Evolutionary conservation across 2,329 filamentous ascomycete genomes (phyloP), one percentile per base, ranked within the genome.

Genomic region (Cephalotrichum gorgonifer): DNA sequence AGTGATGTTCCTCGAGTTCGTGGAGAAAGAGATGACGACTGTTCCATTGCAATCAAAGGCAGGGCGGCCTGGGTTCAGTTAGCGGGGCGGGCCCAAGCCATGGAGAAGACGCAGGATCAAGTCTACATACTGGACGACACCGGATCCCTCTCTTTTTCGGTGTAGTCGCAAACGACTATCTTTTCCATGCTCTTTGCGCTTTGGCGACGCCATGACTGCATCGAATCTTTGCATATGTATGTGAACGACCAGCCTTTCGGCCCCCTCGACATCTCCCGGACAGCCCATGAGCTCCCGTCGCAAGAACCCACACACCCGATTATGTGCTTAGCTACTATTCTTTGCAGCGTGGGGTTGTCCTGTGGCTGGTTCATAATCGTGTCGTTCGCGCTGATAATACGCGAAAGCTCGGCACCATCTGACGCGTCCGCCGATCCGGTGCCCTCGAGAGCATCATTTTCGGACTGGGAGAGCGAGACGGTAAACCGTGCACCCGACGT

Each of bases 31-130:
- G 41, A 81, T 66, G 2, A 61, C 66, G 17, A 80, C 58, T 1
- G 65, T 64, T 17, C 78, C 78, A 33, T 73, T 69, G 51, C 78
- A 81, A 55, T 81, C 76, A 53, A 79, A 81, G 0, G 77, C 77
- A 47, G 78, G 78, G 14, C 78, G 74, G 26, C 63, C 74, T 77
- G 53, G 15, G 26, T n/a, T 27, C 12, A 17, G 38, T 28, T 30
- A 25, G 46, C n/a, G 44, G 52, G 17, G 52, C 53, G 56, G 20
- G n/a, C 23, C 2, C n/a, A 20, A 20, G 5, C 35, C 4, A 20
- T 4, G 35, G 9, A 39, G 22, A 20, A n/a, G 17, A 20, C 2
- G 35, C 17, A 20, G 17, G n/a, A n/a, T 26, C 45, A n/a, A 30
- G 8, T 41, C 20, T 20, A 55, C 68, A 54, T 64, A 75, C 75